Evolutionary conservation across 2,329 filamentous ascomycete species (phyloP).

Genomic region (Didymosphaeria variabile): DNA sequence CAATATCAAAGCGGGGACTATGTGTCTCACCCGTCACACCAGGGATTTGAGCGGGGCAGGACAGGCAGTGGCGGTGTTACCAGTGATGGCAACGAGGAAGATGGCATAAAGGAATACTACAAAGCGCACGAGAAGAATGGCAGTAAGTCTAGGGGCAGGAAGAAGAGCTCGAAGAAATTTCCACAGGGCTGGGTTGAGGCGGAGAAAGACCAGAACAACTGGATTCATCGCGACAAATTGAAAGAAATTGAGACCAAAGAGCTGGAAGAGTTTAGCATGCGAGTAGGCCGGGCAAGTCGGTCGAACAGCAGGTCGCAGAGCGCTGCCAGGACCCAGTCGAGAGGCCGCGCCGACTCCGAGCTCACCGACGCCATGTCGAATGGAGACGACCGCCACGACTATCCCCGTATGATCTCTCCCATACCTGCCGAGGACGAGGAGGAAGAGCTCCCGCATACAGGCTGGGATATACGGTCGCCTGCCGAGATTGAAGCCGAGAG

Average conservation of each 20-base stretch:
- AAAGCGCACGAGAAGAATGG: slow-evolving; percentile 28
- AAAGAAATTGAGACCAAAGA: slow-evolving; percentile 83
- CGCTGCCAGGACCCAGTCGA: slow-evolving; percentile 31
- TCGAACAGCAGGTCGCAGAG: slow-evolving; percentile 50
- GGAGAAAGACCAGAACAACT: slow-evolving; percentile 70
- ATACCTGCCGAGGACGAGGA: slow-evolving; percentile 58
- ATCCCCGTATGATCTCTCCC: slow-evolving; percentile 45
- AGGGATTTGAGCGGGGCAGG: slow-evolving; percentile 48
- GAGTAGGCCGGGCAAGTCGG: slow-evolving; percentile 57
- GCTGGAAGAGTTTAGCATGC: slow-evolving; percentile 79
- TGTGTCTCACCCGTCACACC: slow-evolving; percentile 44
- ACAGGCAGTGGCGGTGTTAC: slow-evolving; percentile 55
- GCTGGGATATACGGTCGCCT: slow-evolving; percentile 78
- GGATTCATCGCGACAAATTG: slow-evolving; percentile 87
- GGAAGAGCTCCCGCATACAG: slow-evolving; percentile 28
- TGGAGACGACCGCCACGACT: slow-evolving; percentile 41
- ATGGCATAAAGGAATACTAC: slow-evolving; percentile 59
- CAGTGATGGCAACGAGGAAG: slow-evolving; percentile 54
- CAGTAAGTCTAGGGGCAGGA: slow-evolving; percentile 29
- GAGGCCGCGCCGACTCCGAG: slow-evolving; percentile 46
- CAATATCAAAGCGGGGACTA: slow-evolving; percentile 35
- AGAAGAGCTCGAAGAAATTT: slow-evolving; percentile 33
- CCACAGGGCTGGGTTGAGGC: slow-evolving; percentile 31
- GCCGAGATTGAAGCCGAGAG: slow-evolving; percentile 75
- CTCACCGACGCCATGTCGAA: slow-evolving; percentile 32